Percentiles rank a stretch among this genome's conserved stretches.
Conservation (phyloP, 2,329 filamentous ascomycete genomes). For the Colletotrichum abscissum region DNA sequence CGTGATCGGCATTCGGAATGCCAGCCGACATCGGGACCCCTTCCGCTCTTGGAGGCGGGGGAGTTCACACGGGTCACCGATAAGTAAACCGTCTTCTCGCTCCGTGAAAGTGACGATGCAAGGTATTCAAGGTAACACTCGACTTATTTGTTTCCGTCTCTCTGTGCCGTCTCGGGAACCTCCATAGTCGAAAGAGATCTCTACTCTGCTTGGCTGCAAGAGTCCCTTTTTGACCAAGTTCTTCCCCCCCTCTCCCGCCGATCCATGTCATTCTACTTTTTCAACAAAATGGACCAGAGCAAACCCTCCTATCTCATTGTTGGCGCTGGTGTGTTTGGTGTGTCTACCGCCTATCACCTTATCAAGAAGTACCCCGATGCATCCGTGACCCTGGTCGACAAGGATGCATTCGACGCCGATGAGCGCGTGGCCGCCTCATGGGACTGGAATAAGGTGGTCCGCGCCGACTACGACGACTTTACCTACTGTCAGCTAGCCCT, state of each 20-base stretch:
- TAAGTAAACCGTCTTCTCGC: conserved; percentile 1
- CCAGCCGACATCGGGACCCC: conserved; percentile 24
- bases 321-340: conserved; percentile 74
- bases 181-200: background rate
- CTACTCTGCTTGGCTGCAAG: conserved; percentile 2
- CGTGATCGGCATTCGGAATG: conserved; percentile 27
- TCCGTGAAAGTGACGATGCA: background rate
- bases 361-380: conserved; percentile 61
- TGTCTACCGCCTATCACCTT: conserved; percentile 73
- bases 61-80: conserved; percentile 4
- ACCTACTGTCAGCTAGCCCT: conserved; percentile 73
- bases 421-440: conserved; percentile 70
- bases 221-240: background rate
- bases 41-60: conserved; percentile 16
- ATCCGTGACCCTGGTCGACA: conserved; percentile 68
- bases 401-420: conserved; percentile 60
- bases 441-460: conserved; percentile 80
- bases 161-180: conserved; percentile 3
- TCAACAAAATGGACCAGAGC: conserved; percentile 19
- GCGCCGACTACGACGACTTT: conserved; percentile 74
- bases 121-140: conserved; percentile 8
- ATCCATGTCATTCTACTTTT: conserved; percentile 14
- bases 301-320: conserved; percentile 65
- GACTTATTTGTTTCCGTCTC: conserved; percentile 24
- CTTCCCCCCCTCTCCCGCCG: background rate